Percentiles rank a stretch among this genome's conserved stretches.
These are phyloP conservation scores for Metahyphopichia silvanorum DNA, from an alignment of 805 yeast species.

Conservation along the genomic window DNA sequence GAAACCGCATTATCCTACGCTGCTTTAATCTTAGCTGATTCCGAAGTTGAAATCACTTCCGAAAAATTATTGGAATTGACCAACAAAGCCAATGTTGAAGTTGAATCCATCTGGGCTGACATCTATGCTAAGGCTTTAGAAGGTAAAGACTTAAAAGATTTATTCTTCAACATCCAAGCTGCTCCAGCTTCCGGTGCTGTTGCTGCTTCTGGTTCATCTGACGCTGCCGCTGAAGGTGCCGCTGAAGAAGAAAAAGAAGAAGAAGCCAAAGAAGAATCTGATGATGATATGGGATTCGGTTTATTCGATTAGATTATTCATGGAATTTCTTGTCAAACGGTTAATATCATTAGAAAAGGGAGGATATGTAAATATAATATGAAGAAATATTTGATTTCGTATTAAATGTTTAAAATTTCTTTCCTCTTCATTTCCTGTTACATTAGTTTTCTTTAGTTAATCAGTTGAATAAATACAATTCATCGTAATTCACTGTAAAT, in stretches of 20 bases:
- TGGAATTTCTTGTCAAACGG: no score
- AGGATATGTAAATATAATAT: no score
- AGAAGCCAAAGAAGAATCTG: slow-evolving; percentile 33
- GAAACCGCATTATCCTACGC: slow-evolving; percentile 51
- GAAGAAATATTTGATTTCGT: no score
- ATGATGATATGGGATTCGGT: slow-evolving; percentile 44
- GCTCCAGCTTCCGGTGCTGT: slow-evolving; percentile 43
- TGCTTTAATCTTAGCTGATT: slow-evolving; percentile 48
- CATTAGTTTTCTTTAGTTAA: no score
- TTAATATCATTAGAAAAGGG: no score
- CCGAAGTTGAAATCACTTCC: slow-evolving; percentile 44
- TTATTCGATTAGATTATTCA: slow-evolving; percentile 35
- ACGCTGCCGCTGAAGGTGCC: slow-evolving; percentile 29
- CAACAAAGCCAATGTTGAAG: slow-evolving; percentile 40
- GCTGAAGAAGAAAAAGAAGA: slow-evolving; percentile 23
- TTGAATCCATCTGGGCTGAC: slow-evolving; percentile 47
- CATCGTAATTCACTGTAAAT: no score
- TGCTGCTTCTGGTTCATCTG: slow-evolving; percentile 33
- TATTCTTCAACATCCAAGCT: slow-evolving; percentile 47
- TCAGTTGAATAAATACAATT: no score
- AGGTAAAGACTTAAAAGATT: slow-evolving; percentile 45
- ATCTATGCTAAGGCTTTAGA: slow-evolving; percentile 47
- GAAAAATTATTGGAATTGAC: slow-evolving; percentile 43
- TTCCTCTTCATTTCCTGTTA: no score
- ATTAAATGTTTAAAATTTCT: no score